Base-by-base conservation (phyloP, 148 eudicot species). In the Chenopodium berlandieri region DNA sequence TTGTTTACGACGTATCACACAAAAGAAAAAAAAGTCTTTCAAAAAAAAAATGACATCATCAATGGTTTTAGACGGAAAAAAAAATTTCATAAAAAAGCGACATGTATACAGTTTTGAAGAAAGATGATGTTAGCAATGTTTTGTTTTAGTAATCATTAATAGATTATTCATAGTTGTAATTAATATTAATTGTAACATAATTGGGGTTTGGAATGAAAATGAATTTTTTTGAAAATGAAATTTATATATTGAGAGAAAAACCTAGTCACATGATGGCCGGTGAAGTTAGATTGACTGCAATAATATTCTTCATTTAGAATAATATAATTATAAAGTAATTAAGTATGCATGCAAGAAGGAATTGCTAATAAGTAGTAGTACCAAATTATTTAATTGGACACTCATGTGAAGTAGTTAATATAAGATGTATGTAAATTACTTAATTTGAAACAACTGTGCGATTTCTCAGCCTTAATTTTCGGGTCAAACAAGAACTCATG, bases 401-500 rank as follows among this genome's bases (percentile, higher is more conserved):
- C 77, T 74, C 77, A 74, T 74, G 77, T 74, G 77, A 74, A 25
- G 77, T 50, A 74, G 77, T 74, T 74, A 74, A 50, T 74, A 74
- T 9, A 40, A 40, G 44, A 5, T 40, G 44, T 32, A 48, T 50
- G 60, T 74, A 23, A 74, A 74, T 74, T 25, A 47, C 62, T 48
- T 54, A 60, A 76, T 7, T 73, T 32, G 40, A 72, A 69, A 77
- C 83, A 78, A 81, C 83, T 69, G 77, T 62, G 86, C 90, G 90
- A 66, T 76, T 84, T 87, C 60, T 77, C 20, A 77, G 91, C 87
- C 91, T 77, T 40, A 80, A 71, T 76, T 82, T 86, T 65, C 85
- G 91, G 91, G 90, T 89, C 91, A 89, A 89, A 81, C 83, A 63
- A 82, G 64, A 60, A 76, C 79, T 31, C 69, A 32, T 50, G 44